A percentile compares a stretch with the other conserved stretches of the same genome.
phyloP scores from a whole-genome alignment of 1,284 basidiomycete genomes.

The Cryptococcus sp. region DNA sequence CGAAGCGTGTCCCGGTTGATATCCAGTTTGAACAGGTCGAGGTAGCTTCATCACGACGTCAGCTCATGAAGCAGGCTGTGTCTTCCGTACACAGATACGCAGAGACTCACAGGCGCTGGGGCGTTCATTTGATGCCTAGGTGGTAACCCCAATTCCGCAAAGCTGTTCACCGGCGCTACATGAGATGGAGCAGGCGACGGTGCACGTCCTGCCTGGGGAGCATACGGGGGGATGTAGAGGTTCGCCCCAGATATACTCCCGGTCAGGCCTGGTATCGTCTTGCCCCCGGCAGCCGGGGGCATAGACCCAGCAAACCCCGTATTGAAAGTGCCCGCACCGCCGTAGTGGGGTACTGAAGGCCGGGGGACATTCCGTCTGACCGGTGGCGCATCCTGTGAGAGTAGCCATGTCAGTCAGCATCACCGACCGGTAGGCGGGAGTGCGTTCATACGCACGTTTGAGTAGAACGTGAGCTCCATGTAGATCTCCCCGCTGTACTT shows the following conservation, averaged over 20 bases:
- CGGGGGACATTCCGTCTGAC: slow-evolving; percentile 43
- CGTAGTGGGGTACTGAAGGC: slow-evolving; percentile 27
- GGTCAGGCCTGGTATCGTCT: slow-evolving; percentile 15
- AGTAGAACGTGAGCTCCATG: slow-evolving; percentile 92
- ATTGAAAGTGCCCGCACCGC: slow-evolving; percentile 20
- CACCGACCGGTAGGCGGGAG: not conserved
- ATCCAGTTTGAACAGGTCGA: slow-evolving; percentile 18
- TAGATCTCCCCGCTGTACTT: slow-evolving; percentile 93
- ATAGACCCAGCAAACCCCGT: slow-evolving; percentile 22
- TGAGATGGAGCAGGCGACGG: slow-evolving; percentile 5
- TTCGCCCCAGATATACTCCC: slow-evolving; percentile 44
- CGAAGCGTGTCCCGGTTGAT: slow-evolving; percentile 15
- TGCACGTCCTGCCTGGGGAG: slow-evolving; percentile 3
- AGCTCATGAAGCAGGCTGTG: not conserved
- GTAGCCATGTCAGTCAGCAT: not conserved
- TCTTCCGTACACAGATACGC: not conserved
- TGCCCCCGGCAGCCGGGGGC: slow-evolving; percentile 18
- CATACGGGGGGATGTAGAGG: slow-evolving; percentile 46
- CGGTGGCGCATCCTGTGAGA: slow-evolving; percentile 41
- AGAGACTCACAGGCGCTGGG: slow-evolving; percentile 18
- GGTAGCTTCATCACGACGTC: not conserved
- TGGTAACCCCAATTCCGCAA: slow-evolving; percentile 41
- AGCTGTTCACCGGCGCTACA: slow-evolving; percentile 25
- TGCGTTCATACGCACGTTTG: slow-evolving; percentile 65
- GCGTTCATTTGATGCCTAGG: slow-evolving; percentile 24